phyloP scores from a whole-genome alignment of 1,139 yeast species.

The Hansenula sp. region DNA sequence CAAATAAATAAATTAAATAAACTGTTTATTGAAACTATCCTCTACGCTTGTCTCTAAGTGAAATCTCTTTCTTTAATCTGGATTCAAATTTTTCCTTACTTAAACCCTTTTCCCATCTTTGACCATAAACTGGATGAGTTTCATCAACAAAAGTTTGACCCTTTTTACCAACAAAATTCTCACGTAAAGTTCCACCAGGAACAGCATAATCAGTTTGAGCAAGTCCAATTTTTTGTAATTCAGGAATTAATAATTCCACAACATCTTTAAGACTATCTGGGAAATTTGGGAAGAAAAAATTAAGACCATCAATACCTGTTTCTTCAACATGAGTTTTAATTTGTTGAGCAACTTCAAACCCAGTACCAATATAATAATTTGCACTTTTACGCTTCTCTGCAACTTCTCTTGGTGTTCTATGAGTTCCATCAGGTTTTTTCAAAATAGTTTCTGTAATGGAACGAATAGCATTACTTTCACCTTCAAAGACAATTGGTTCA shows the following conservation, averaged over 20 bases:
- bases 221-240: slow-evolving; percentile 26
- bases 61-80: not conserved
- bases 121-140: slow-evolving; percentile 31
- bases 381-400: not conserved
- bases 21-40: not conserved
- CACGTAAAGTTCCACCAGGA: not conserved
- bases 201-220: slow-evolving; percentile 28
- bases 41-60: not conserved
- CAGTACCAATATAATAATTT: slow-evolving; percentile 24
- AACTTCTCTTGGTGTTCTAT: slow-evolving; percentile 3
- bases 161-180: slow-evolving; percentile 1
- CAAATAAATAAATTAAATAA: not conserved
- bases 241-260: slow-evolving; percentile 28
- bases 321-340: slow-evolving; percentile 29
- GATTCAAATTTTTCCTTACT: slow-evolving; percentile 30
- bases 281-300: slow-evolving; percentile 25
- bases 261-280: slow-evolving; percentile 30
- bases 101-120: slow-evolving; percentile 33
- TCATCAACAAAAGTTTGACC: slow-evolving; percentile 5
- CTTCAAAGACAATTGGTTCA: slow-evolving; percentile 1
- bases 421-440: not conserved
- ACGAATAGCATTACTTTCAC: slow-evolving; percentile 1
- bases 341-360: slow-evolving; percentile 26
- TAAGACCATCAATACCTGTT: slow-evolving; percentile 31
- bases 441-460: not conserved